Evolutionary conservation across 2,329 filamentous ascomycete genomes (phyloP), one percentile per base, ranked within the genome.

Genomic region (Diaporthe sp.): DNA sequence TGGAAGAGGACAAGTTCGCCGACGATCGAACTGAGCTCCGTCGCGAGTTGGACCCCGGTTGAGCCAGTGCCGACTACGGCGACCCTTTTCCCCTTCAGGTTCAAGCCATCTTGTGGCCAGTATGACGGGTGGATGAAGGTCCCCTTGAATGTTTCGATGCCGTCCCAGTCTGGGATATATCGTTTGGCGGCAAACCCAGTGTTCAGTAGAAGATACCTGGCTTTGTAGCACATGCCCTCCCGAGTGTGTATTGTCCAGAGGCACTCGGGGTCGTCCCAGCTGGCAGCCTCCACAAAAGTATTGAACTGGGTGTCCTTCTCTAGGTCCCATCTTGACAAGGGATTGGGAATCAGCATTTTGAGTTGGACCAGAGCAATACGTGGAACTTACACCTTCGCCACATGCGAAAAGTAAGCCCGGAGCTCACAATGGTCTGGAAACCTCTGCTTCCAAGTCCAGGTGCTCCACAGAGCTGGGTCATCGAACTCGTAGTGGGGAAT

Each of bases 1-100:
- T 90, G 88, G 78, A 90, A 90, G 22, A 90, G 86, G 1, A 78
- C 82, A 57, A 90, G 76, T 2, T 84, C 80, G 37, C 81, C 83
- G 1, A 83, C 78, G 77, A 55, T 25, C 5, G 74, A 31, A 22
- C 58, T 63, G 39, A 75, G 58, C 39, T 65, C 61, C 2, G 70
- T 71, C 4, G 61, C 71, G n/a, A 73, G 17, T 44, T 75, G 74
- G 17, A 75, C 51, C 15, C 68, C 74, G 6, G 74, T 75, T 31
- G 74, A 53, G 12, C 74, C 74, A 9, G 74, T 75, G 28, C 74
- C 74, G 17, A 75, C 73, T 20, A 75, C 22, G 22, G 68, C 74
- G 20, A 75, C 70, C 15, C 58, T 31, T 53, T 75, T 75, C 10
- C 74, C 60, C 9, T 22, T 28, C 28, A 73, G 49, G 37, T 73